Conservation (phyloP, 257 asterid genomes). For the Lycium barbarum region DNA sequence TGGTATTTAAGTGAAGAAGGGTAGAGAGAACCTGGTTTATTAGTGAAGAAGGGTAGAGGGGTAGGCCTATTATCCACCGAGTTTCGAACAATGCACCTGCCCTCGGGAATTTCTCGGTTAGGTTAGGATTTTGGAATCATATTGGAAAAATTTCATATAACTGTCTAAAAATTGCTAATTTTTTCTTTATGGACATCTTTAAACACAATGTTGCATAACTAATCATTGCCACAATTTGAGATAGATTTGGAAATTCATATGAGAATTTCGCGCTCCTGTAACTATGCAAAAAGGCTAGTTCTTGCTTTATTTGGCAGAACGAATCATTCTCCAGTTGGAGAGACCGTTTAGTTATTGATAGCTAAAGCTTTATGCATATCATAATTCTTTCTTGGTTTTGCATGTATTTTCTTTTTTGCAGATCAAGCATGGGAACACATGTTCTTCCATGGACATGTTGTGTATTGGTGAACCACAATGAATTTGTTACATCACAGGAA, state of each 20-base stretch:
- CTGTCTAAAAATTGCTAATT: not conserved
- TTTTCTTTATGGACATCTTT: not conserved
- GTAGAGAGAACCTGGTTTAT: too few relatives aligned
- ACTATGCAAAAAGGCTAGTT: not conserved
- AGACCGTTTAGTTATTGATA: not conserved
- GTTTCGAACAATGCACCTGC: too few relatives aligned
- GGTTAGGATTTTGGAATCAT: not conserved
- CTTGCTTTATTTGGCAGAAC: not conserved
- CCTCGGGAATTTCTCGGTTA: not conserved
- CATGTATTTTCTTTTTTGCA: conserved; percentile 41
- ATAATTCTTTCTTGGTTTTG: conserved; percentile 24
- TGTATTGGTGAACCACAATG: conserved; percentile 64
- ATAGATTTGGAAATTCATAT: conserved; percentile 8
- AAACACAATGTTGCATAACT: not conserved
- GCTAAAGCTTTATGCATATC: not conserved
- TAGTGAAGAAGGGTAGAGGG: not conserved
- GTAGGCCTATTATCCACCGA: not conserved
- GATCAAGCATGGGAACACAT: conserved; percentile 53
- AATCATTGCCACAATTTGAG: not conserved
- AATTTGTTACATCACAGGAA: conserved; percentile 64
- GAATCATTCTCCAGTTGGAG: not conserved
- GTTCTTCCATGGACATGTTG: conserved; percentile 85
- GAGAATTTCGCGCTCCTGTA: not conserved
- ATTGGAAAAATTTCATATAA: not conserved
- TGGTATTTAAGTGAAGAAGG: not conserved